Evolutionary conservation across 148 eudicot genomes (phyloP), one percentile per base, ranked within the genome.

Genomic region (Diospyros lotus): DNA sequence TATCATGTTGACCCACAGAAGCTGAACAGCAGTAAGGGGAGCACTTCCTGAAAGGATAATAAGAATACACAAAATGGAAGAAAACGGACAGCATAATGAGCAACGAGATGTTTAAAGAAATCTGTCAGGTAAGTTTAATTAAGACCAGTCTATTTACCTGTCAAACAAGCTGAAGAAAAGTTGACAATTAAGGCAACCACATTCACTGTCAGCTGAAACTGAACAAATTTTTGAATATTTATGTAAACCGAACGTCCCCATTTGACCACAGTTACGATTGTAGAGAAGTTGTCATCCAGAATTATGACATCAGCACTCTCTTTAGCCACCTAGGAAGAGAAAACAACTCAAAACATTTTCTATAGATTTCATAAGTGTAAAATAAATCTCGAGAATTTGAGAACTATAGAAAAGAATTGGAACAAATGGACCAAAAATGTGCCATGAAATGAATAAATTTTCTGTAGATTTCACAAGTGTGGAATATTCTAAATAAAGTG

Each of bases 1-100:
- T 12, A 87, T 87, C 78, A 87, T 76, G 88, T 87, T 87, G 46
- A 87, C 90, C 90, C 90, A 87, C 55, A 87, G 71, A 42, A 87
- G 78, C 74, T 87, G 90, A 13, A 87, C 88, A 58, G 88, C 90
- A 48, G 90, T 85, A 18, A 87, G 88, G 48, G 90, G 90, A 68
- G 87, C 86, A 51, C 74, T 73, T 78, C 90, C 90, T 82, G 85
- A 52, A 82, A 55, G 63, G n/a, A 56, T 14, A 2, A 1, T 48
- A 48, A 48, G 52, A 48, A 48, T 8, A 4, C 8, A 48, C 4
- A 8, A 48, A 48, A 48, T 48, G 52, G 52, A 4, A 4, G 6
- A 48, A 12, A 52, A 52, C 15, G 2, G 9, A 62, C 7, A 28
- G 28, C 28, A 28, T 28, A 28, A 28, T 28, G 28, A 28, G 28